These are phyloP conservation scores for Acephala macrosclerotiorum DNA, from an alignment of 2,329 filamentous ascomycete species.

Conservation along the genomic window DNA sequence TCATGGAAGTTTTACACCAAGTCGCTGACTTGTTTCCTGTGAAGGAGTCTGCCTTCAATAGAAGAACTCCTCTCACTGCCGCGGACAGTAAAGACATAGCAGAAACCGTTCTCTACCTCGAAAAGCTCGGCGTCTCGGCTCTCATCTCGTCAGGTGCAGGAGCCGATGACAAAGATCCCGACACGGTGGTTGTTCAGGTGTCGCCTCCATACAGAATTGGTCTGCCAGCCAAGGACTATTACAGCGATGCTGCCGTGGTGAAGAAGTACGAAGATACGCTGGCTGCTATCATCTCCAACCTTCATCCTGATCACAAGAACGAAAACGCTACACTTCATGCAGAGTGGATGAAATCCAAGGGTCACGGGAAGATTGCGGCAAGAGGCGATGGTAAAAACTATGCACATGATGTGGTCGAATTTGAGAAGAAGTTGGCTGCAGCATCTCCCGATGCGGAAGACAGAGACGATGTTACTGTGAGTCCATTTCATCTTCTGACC, in stretches of 20 bases:
- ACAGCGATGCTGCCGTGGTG: constrained; percentile 61
- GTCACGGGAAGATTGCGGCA: constrained; percentile 25
- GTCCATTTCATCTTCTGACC: constrained; percentile 17
- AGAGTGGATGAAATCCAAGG: constrained; percentile 18
- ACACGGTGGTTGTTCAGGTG: constrained; percentile 56
- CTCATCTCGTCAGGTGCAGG: constrained; percentile 41
- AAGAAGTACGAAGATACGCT: constrained; percentile 56
- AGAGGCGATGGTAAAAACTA: constrained; percentile 26
- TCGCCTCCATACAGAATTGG: constrained; percentile 56
- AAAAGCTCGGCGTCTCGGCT: constrained; percentile 52
- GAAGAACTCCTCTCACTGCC: constrained; percentile 29
- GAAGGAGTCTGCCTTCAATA: constrained; percentile 22
- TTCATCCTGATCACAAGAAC: constrained; percentile 33
- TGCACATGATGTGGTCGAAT: constrained; percentile 55
- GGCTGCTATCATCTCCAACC: constrained; percentile 37
- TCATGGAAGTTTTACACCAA: constrained; percentile 62
- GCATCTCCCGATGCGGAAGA: constrained; percentile 65
- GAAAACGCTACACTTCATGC: constrained; percentile 30
- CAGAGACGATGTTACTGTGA: constrained; percentile 64
- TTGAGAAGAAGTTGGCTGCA: constrained; percentile 68
- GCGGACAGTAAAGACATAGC: constrained; percentile 47
- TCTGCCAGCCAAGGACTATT: constrained; percentile 69
- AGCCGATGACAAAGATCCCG: constrained; percentile 55
- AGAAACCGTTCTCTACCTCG: constrained; percentile 56
- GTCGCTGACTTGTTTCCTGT: constrained; percentile 55